phyloP scores from a whole-genome alignment of 192 early-diverging fungal species.

The Lunasporangiospora selenospora region DNA sequence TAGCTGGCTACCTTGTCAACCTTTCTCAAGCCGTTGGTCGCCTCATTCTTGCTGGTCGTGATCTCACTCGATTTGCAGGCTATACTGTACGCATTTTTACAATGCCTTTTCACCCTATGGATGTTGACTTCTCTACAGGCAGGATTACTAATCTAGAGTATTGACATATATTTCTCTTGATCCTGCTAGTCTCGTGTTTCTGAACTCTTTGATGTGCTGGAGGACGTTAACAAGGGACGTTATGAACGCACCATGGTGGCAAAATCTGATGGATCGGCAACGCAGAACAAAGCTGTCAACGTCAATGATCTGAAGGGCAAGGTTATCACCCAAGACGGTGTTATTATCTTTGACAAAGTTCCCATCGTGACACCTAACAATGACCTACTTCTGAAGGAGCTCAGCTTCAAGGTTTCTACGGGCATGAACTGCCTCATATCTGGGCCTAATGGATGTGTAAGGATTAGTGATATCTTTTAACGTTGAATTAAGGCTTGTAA shows the following conservation, averaged over 20 bases:
- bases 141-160: too few relatives aligned
- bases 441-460: constrained; percentile 63
- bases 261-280: constrained; percentile 19
- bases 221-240: constrained; percentile 60
- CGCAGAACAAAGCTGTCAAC: constrained; percentile 41
- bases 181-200: constrained; percentile 56
- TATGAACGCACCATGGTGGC: constrained; percentile 62
- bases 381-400: constrained; percentile 66
- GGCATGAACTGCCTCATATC: constrained; percentile 82
- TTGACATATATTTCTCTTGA: neutral
- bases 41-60: constrained; percentile 68
- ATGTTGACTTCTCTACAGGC: too few relatives aligned
- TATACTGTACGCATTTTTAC: constrained; percentile 56
- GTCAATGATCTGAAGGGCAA: constrained; percentile 59
- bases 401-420: constrained; percentile 71
- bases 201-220: constrained; percentile 63
- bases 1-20: constrained; percentile 68
- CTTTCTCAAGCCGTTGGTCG: constrained; percentile 69
- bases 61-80: constrained; percentile 68
- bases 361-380: constrained; percentile 84
- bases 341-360: constrained; percentile 74
- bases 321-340: constrained; percentile 56
- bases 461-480: neutral
- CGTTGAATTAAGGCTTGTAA: too few relatives aligned
- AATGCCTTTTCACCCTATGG: too few relatives aligned